Base-by-base conservation (phyloP, 208 protist genomes). In the Pavlovales sp. region DNA sequence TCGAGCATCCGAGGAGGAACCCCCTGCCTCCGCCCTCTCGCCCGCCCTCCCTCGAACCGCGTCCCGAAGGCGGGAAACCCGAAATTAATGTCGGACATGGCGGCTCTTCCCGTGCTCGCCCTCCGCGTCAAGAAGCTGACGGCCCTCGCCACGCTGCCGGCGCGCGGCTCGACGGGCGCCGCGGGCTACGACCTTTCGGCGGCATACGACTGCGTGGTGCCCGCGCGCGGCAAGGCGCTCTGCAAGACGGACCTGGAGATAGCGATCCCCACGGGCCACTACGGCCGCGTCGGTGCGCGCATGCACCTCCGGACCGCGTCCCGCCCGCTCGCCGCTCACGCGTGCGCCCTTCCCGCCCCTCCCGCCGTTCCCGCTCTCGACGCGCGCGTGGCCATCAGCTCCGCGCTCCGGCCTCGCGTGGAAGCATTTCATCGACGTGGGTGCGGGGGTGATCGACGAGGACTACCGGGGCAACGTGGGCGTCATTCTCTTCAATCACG, bases 401-500 rank as follows among this genome's bases (percentile, higher is more conserved):
- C 94, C 93, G 0, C 90, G 94, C 20, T 95, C 93, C 41, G 88
- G 92, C 32, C 86, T 96, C 2, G 93, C 95, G 37, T 93, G 89
- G 93, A 96, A 96, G 84, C 85, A 96, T 66, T 88, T 90, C 90
- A 92, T 96, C 44, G 95, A 96, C 76, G 89, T 91, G 78, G 89
- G 88, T 37, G 94, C 94, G 39, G 95, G 95, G 66, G 95, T 96
- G 0, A 95, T 96, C 77, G 95, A 96, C 77, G 47, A 26, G 0
- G 95, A 96, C 87, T 96, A 96, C 76, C 92, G 95, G 34, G 95
- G 95, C 42, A 88, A 91, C 36, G 92, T 96, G 1, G 95, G 95
- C 36, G 94, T 96, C 2, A 78, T 96, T 34, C 77, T 96, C 37
- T 96, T 94, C 91, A 96, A 96, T 86, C 93, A 95, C 75, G 57